Conservation (phyloP, 73 alveolate species). For the Paramecium biaurelia region DNA sequence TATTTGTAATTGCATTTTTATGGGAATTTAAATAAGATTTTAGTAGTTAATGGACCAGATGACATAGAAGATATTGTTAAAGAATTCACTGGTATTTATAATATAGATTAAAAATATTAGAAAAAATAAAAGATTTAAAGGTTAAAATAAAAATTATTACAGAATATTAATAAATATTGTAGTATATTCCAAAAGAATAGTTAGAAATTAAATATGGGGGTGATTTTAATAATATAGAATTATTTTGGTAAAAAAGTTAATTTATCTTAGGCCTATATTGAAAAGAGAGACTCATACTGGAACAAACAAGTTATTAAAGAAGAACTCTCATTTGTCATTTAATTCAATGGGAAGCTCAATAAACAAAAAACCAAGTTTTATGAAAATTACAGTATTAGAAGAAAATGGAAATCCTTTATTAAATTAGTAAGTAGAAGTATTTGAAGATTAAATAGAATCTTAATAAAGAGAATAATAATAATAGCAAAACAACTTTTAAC, state of each 20-base stretch:
- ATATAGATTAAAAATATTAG: background rate
- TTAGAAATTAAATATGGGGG: constrained; percentile 48
- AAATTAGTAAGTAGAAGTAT: constrained; percentile 1
- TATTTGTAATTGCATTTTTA: background rate
- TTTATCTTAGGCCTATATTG: background rate
- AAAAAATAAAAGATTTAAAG: background rate
- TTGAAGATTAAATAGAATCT: background rate
- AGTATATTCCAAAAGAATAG: background rate
- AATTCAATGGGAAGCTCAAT: background rate
- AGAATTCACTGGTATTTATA: background rate
- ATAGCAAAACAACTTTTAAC: background rate
- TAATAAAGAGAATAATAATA: background rate
- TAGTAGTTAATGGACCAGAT: constrained; percentile 28
- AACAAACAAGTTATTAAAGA: background rate
- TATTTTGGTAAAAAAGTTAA: background rate
- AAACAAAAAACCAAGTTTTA: background rate
- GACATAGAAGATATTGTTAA: constrained; percentile 15
- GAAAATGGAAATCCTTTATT: constrained; percentile 48
- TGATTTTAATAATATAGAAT: background rate
- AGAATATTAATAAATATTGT: background rate
- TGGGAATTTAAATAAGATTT: constrained; percentile 17
- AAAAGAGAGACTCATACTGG: constrained; percentile 10
- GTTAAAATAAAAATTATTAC: constrained; percentile 9
- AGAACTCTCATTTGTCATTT: background rate
- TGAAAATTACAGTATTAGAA: constrained; percentile 36